A percentile compares a stretch with the other conserved stretches of the same genome.
Conservation (phyloP, 1,284 basidiomycete genomes). For the Neotropicomus parvogracilis region DNA sequence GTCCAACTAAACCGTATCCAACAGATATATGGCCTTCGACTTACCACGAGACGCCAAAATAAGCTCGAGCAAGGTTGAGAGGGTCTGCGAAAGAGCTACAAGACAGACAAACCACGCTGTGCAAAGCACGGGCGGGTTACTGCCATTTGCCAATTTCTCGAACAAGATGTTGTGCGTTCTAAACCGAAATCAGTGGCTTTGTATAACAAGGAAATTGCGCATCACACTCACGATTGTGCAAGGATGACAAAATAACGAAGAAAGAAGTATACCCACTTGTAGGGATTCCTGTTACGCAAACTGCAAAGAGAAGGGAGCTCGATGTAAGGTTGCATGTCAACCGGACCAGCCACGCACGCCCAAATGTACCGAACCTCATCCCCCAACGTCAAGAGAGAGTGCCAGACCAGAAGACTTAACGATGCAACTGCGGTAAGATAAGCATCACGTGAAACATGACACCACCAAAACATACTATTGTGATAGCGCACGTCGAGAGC, state of each 20-base stretch:
- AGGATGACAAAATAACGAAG: slow-evolving; percentile 20
- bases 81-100: slow-evolving; percentile 5
- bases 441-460: background rate
- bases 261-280: slow-evolving; percentile 25
- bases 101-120: slow-evolving; percentile 14
- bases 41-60: slow-evolving; percentile 21
- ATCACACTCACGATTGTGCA: slow-evolving; percentile 15
- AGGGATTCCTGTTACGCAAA: slow-evolving; percentile 17
- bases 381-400: slow-evolving; percentile 13
- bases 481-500: slow-evolving; percentile 16
- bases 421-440: slow-evolving; percentile 10
- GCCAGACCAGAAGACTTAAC: slow-evolving; percentile 18
- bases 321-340: too few relatives aligned
- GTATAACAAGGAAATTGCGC: background rate
- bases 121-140: slow-evolving; percentile 15
- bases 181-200: background rate
- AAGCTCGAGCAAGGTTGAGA: slow-evolving; percentile 15
- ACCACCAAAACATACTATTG: slow-evolving; percentile 8
- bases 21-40: background rate
- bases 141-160: slow-evolving; percentile 10
- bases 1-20: background rate
- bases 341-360: slow-evolving; percentile 12
- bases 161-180: slow-evolving; percentile 19
- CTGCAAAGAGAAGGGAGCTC: slow-evolving; percentile 11
- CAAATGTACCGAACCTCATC: slow-evolving; percentile 25